These are phyloP conservation scores for Cercophora scortea DNA, from an alignment of 495 filamentous ascomycete species.

Conservation along the genomic window DNA sequence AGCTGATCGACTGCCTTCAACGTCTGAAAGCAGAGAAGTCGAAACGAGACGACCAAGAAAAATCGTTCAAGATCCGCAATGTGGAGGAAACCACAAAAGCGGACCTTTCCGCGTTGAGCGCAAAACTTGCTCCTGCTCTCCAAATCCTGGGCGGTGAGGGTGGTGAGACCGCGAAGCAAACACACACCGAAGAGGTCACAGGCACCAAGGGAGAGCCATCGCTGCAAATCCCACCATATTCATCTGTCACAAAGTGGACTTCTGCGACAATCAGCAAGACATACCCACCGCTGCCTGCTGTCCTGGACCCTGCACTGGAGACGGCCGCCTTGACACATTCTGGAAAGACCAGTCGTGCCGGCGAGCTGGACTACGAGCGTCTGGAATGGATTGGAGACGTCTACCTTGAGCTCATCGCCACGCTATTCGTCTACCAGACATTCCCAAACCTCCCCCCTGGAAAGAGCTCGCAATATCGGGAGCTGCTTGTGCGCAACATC, in stretches of 20 bases:
- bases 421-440: slow-evolving; percentile 54
- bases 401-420: slow-evolving; percentile 63
- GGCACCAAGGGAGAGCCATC: background rate
- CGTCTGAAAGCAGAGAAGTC: slow-evolving; percentile 4
- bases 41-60: background rate
- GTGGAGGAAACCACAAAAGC: background rate
- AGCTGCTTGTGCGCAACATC: slow-evolving; percentile 67
- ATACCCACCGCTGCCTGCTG: slow-evolving; percentile 50
- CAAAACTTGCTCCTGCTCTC: slow-evolving; percentile 10
- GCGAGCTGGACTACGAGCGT: slow-evolving; percentile 52
- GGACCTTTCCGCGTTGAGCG: slow-evolving; percentile 2
- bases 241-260: slow-evolving; percentile 31
- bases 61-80: background rate
- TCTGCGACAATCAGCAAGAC: slow-evolving; percentile 24
- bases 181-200: too few species aligned
- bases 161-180: too few species aligned
- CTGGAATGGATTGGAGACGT: slow-evolving; percentile 73
- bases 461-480: slow-evolving; percentile 55
- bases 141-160: background rate
- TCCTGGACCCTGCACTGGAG: slow-evolving; percentile 49
- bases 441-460: slow-evolving; percentile 53
- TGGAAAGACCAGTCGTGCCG: slow-evolving; percentile 27
- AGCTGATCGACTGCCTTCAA: slow-evolving; percentile 14
- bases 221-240: slow-evolving; percentile 2
- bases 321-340: slow-evolving; percentile 62